Evolutionary conservation across 2,329 filamentous ascomycete species (phyloP), one percentile per base, ranked within the genome.

Genomic region (Trematosphaeria pertusa): DNA sequence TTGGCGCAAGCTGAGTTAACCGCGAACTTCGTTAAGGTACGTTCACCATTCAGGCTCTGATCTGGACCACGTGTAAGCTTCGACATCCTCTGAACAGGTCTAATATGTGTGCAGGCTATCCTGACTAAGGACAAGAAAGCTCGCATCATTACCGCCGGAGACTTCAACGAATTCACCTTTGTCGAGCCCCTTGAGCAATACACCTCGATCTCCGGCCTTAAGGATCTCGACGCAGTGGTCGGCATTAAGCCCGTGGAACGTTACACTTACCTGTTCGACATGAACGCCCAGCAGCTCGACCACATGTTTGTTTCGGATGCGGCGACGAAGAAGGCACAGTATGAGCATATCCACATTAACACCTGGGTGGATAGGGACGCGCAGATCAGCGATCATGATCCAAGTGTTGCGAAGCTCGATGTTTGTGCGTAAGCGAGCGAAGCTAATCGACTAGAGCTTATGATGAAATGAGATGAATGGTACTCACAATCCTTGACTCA

Each of bases 161-260:
- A 90, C 71, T 89, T 86, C 65, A 89, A 90, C 75, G 87, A 90
- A 67, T 89, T 87, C 64, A 65, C 79, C 4, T 85, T 85, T 51
- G 85, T 84, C 8, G 61, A 77, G 64, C 86, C 87, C 1, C 67
- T 89, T 37, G 65, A 76, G 49, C 72, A 72, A 1, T 87, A 89
- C 53, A 61, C 73, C 1, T 52, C 68, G 3, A 72, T 77, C 15
- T 86, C 83, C 0, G 78, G 80, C 2, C 73, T 89, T 35, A 56
- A 76, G 24, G 85, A 89, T 53, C 71, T 88, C 1, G 86, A 89
- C 57, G 84, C 80, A 4, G 82, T 81, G 0, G 79, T 75, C 4
- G 74, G 73, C 4, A 78, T 84, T 9, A 70, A 77, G 3, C 61
- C 72, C 2, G 62, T 69, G 19, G 87, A 90, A 75, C 75, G 87